Conservation (phyloP, 106 monocot genomes). For the Allium fistulosum region DNA sequence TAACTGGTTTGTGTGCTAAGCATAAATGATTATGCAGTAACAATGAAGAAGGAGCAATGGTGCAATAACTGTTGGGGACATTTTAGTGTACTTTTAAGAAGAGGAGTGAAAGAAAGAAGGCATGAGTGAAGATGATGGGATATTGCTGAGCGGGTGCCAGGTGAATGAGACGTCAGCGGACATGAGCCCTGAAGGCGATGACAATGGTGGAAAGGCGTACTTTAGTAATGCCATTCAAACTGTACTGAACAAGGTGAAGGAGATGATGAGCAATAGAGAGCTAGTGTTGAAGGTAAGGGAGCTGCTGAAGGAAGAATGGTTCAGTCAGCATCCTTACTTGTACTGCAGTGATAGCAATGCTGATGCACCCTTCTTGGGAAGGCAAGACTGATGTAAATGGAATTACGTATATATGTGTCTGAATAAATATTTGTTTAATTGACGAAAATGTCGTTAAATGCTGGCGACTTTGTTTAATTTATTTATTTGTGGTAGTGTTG, state of each 20-base stretch:
- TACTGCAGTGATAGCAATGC: constrained; percentile 76
- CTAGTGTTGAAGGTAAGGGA: constrained; percentile 35
- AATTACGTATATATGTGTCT: too few species aligned
- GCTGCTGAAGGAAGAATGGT: constrained; percentile 22
- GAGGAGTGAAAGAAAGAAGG: too few species aligned
- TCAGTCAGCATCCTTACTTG: constrained; percentile 66
- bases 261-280: constrained; percentile 46
- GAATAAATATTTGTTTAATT: not conserved
- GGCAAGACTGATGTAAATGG: not conserved
- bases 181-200: constrained; percentile 28
- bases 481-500: too few species aligned
- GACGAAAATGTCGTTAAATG: too few species aligned
- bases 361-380: constrained; percentile 43
- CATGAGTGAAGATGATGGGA: constrained; percentile 28
- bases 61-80: too few species aligned
- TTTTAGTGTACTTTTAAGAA: too few species aligned
- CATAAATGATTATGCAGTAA: too few species aligned
- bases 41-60: too few species aligned
- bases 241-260: constrained; percentile 13
- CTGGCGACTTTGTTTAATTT: too few species aligned
- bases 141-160: too few species aligned
- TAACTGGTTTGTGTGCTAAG: too few species aligned
- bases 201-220: constrained; percentile 26
- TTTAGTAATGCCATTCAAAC: constrained; percentile 53
- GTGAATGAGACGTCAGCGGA: constrained; percentile 75